phyloP scores from a whole-genome alignment of 495 filamentous ascomycete genomes.

The Tuber magnatum region DNA sequence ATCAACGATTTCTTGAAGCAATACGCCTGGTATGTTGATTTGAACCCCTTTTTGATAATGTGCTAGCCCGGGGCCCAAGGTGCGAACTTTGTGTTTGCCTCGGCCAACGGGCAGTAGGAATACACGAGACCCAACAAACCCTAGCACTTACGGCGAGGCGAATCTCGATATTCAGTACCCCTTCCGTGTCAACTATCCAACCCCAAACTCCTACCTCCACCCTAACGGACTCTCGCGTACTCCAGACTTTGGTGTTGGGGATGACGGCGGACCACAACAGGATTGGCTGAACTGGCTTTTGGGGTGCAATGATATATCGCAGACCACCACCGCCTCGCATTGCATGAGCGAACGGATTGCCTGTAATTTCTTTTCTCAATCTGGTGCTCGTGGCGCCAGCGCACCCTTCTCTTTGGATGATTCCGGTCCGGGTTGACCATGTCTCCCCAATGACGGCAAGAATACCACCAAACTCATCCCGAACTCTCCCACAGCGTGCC shows the following conservation, averaged over 20 bases:
- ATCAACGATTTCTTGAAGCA: slow-evolving; percentile 65
- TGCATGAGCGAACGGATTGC: slow-evolving; percentile 59
- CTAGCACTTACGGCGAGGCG: slow-evolving; percentile 50
- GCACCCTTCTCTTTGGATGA: slow-evolving; percentile 71
- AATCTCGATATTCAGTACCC: slow-evolving; percentile 68
- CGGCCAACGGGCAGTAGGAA: slow-evolving; percentile 57
- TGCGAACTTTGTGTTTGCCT: slow-evolving; percentile 57
- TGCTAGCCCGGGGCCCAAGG: slow-evolving; percentile 47
- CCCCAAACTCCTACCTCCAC: slow-evolving; percentile 59
- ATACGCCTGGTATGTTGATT: slow-evolving; percentile 55
- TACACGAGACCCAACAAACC: slow-evolving; percentile 45
- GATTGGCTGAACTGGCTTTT: slow-evolving; percentile 68
- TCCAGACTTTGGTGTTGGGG: slow-evolving; percentile 46
- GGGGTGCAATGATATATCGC: slow-evolving; percentile 57
- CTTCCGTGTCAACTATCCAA: slow-evolving; percentile 53
- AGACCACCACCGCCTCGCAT: slow-evolving; percentile 69
- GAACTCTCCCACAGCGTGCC: slow-evolving; percentile 69
- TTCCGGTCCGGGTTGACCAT: slow-evolving; percentile 55
- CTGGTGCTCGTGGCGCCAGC: slow-evolving; percentile 65
- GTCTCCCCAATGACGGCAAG: slow-evolving; percentile 59
- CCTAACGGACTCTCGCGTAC: slow-evolving; percentile 56
- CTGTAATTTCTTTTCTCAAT: slow-evolving; percentile 65
- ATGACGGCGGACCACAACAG: slow-evolving; percentile 74
- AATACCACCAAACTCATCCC: slow-evolving; percentile 57
- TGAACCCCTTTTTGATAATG: slow-evolving; percentile 48